phyloP scores from a whole-genome alignment of 371 early-diverging fungal genomes.

The Smittium mucronatum region DNA sequence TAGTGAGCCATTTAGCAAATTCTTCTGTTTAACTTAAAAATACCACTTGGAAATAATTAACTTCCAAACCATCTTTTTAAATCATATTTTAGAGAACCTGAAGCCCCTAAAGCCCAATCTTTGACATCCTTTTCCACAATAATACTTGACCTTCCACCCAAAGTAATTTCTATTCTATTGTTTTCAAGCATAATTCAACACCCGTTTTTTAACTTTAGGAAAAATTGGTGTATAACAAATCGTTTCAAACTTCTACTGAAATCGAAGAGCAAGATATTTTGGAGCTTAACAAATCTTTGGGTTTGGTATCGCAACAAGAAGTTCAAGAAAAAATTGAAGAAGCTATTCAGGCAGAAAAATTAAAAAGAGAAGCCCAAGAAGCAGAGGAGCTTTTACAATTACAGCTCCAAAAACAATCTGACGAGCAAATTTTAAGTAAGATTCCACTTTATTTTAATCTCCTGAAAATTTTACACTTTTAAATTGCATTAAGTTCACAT shows the following conservation, averaged over 20 bases:
- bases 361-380: constrained; percentile 40
- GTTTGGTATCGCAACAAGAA: constrained; percentile 22
- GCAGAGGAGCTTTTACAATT: constrained; percentile 44
- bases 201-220: no score
- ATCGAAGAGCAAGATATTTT: constrained; percentile 37
- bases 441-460: no score
- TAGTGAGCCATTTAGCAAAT: no score
- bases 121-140: constrained; percentile 49
- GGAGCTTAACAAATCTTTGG: neutral
- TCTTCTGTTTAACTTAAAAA: no score
- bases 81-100: constrained; percentile 12
- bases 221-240: constrained; percentile 79
- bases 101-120: neutral
- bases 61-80: constrained; percentile 10
- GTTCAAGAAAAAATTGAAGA: constrained; percentile 24
- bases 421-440: constrained; percentile 15
- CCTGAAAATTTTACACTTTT: no score
- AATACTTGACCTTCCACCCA: constrained; percentile 69
- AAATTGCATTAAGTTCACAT: no score
- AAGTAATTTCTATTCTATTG: no score
- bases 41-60: no score
- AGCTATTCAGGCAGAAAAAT: constrained; percentile 44
- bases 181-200: no score
- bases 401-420: constrained; percentile 37
- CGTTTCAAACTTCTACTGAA: constrained; percentile 66